Base-by-base conservation (phyloP, 257 asterid genomes). In the Salvia hispanica region DNA sequence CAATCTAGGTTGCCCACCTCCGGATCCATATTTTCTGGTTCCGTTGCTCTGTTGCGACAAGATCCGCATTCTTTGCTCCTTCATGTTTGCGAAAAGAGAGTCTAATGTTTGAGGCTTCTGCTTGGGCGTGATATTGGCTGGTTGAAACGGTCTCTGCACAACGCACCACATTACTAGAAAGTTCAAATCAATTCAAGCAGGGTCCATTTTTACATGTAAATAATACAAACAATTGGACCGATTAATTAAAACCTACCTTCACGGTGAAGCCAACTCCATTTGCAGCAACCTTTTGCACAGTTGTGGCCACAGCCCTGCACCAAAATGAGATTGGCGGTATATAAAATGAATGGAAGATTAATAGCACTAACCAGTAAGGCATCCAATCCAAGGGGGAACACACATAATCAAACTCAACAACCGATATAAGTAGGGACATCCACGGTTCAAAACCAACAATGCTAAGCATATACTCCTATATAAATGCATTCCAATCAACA, bases 41-140 rank as follows among this genome's bases (percentile, higher is more conserved):
- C 62, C 76, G 7, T 77, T 80, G 4, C 66, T 78, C 72, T 78
- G 86, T 48, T 72, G 85, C 14, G 92, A 78, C 14, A 69, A 61
- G n/a, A 59, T 68, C 72, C 76, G 85, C 91, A 81, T 82, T 71
- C 96, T 84, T 53, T 88, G 88, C 72, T 84, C 95, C 80, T 88
- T 88, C 97, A 92, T 92, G 86, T 83, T 84, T 39, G 96, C 96
- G 72, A 92, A 92, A 42, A 77, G 85, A 9, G 98, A 88, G 80
- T 92, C 98, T 28, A 92, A 61, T 0, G 98, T 92, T 65, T 85
- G 93, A 62, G 97, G 74, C 77, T 78, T 81, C 81, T 77, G 95
- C 81, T 82, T 85, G 40, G 75, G 50, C 36, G 48, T 73, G 44
- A 34, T 68, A 63, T 75, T 78, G 10, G 59, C 73, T 65, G 70